Evolutionary conservation across 2,329 filamentous ascomycete genomes (phyloP).

Genomic region (Zymoseptoria brevis): DNA sequence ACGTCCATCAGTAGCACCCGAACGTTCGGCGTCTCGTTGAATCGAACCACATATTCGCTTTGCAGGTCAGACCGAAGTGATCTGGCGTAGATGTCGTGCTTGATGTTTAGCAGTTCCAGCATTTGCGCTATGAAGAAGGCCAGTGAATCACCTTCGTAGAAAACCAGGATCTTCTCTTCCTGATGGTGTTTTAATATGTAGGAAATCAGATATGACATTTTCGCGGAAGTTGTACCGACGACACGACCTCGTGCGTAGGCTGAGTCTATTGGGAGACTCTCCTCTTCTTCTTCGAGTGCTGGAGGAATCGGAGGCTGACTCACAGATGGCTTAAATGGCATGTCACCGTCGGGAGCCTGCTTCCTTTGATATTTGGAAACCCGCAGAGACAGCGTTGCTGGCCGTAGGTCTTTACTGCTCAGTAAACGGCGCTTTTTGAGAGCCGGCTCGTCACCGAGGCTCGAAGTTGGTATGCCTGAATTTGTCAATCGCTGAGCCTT

Average conservation of each 20-base stretch:
- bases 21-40: conserved; percentile 61
- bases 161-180: conserved; percentile 79
- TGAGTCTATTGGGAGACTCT: conserved; percentile 31
- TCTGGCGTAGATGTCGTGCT: conserved; percentile 60
- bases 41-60: conserved; percentile 68
- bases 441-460: conserved; percentile 31
- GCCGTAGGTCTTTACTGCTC: background rate
- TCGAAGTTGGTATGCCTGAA: conserved; percentile 35
- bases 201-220: conserved; percentile 77
- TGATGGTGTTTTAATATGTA: conserved; percentile 59
- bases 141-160: conserved; percentile 82
- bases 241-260: conserved; percentile 55
- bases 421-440: conserved; percentile 24
- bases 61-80: conserved; percentile 53
- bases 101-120: conserved; percentile 61
- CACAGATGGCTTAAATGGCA: background rate
- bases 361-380: background rate
- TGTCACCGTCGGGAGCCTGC: background rate
- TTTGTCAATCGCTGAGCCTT: conserved; percentile 20
- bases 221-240: conserved; percentile 75
- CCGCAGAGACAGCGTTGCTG: background rate
- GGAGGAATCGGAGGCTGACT: background rate
- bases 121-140: conserved; percentile 79
- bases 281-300: background rate
- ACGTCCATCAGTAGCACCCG: conserved; percentile 85